A percentile compares a stretch with the other conserved stretches of the same genome.
Conservation (phyloP, 805 yeast genomes). For the Nakazawaea siamensis region DNA sequence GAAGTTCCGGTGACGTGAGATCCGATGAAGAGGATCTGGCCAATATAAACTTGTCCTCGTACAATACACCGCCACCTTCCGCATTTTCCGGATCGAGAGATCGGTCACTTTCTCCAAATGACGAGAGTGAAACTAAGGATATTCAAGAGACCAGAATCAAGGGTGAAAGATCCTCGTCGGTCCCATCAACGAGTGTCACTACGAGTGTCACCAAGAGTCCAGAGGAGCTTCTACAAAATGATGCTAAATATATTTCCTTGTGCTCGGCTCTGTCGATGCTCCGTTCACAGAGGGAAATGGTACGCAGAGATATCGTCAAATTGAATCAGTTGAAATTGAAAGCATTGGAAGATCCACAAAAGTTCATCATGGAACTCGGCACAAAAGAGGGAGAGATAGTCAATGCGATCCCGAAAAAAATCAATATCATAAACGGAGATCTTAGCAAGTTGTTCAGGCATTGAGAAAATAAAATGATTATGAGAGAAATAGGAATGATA, state of each 20-base stretch:
- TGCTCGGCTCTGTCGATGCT: slow-evolving; percentile 12
- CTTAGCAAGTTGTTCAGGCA: slow-evolving; percentile 6
- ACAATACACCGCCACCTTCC: slow-evolving; percentile 10
- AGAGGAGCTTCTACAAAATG: slow-evolving; percentile 10
- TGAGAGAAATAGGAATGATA: no score
- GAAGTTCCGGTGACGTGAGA: background rate
- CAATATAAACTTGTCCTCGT: slow-evolving; percentile 1
- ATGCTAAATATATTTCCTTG: slow-evolving; percentile 13
- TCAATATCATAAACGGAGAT: slow-evolving; percentile 10
- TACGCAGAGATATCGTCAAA: slow-evolving; percentile 10
- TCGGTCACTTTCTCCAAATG: slow-evolving; percentile 8
- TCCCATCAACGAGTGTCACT: no score
- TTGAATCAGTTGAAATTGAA: slow-evolving; percentile 7
- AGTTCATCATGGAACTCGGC: slow-evolving; percentile 7
- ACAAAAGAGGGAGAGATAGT: slow-evolving; percentile 7
- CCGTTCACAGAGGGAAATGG: slow-evolving; percentile 10
- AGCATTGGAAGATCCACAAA: slow-evolving; percentile 10
- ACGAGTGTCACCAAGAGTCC: no score
- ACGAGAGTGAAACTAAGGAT: background rate
- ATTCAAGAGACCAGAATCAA: background rate
- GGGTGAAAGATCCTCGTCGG: background rate
- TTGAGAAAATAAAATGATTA: no score
- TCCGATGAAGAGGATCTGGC: background rate
- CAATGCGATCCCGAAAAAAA: slow-evolving; percentile 10
- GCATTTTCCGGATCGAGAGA: slow-evolving; percentile 5